Percentiles rank a stretch among this genome's conserved stretches.
phyloP scores from a whole-genome alignment of 139 green algal genomes.

The Closterium sp. region DNA sequence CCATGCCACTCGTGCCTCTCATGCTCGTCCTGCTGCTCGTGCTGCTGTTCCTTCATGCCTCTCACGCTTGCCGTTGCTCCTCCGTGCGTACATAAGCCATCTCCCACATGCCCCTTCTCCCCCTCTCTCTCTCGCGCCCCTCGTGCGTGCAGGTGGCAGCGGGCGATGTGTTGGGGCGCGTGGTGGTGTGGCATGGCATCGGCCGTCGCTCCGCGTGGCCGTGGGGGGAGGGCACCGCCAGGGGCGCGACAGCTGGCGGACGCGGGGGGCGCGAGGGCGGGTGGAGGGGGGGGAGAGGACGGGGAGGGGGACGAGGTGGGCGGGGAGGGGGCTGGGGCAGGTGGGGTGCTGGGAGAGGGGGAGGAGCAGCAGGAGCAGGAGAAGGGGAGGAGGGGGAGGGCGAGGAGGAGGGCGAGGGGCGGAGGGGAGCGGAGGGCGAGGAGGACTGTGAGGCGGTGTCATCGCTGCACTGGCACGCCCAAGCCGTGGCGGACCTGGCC shows the following conservation, averaged over 20 bases:
- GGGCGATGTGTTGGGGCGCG: conserved; percentile 74
- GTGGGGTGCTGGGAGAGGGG: not conserved
- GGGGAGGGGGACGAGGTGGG: not conserved
- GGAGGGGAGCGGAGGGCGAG: not conserved
- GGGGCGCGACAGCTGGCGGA: not conserved
- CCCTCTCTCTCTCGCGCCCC: conserved; percentile 57
- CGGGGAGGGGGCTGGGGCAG: conserved; percentile 5
- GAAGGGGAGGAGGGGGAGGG: not conserved
- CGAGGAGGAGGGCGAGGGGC: not conserved
- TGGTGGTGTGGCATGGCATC: conserved; percentile 74
- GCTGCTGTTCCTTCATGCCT: too few relatives aligned
- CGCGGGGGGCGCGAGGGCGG: not conserved
- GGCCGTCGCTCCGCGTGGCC: not conserved
- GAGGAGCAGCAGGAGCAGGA: not conserved
- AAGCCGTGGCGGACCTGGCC: conserved; percentile 64
- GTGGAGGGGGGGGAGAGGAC: not conserved
- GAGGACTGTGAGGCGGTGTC: conserved; percentile 41
- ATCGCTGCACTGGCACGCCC: conserved; percentile 85
- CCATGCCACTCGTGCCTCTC: not conserved
- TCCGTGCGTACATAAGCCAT: too few relatives aligned
- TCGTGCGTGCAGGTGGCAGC: conserved; percentile 65
- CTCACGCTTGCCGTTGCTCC: too few relatives aligned
- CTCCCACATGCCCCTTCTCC: not conserved
- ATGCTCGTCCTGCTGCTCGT: too few relatives aligned
- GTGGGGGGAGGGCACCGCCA: not conserved